These are phyloP conservation scores for Carex arenaria DNA, from an alignment of 202 grass and related monocot species.

Conservation along the genomic window DNA sequence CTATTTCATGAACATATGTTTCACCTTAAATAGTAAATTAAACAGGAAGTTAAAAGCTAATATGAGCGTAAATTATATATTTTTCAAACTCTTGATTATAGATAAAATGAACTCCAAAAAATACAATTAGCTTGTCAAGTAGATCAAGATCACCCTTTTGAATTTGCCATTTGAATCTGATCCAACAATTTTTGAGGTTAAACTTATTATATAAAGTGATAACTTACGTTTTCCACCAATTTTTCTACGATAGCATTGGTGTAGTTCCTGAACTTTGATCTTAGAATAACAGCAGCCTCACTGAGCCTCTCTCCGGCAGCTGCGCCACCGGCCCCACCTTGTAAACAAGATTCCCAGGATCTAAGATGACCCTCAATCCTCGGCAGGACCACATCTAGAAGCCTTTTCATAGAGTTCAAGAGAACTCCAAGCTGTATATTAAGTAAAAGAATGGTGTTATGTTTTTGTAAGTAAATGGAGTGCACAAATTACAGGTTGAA, in stretches of 20 bases:
- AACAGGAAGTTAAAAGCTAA: too few species aligned
- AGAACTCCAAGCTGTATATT: constrained; percentile 80
- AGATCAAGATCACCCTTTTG: constrained; percentile 1
- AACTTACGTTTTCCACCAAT: constrained; percentile 84
- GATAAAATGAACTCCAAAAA: background rate
- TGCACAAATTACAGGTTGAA: constrained; percentile 3
- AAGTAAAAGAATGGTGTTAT: constrained; percentile 21
- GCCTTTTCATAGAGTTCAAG: constrained; percentile 95
- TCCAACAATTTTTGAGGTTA: background rate
- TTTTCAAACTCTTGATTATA: background rate
- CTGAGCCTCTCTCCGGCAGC: constrained; percentile 74
- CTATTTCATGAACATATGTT: too few species aligned
- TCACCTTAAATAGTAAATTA: too few species aligned
- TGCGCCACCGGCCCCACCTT: constrained; percentile 49
- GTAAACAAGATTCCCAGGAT: constrained; percentile 97
- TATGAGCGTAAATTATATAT: background rate
- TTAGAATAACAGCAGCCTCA: constrained; percentile 82
- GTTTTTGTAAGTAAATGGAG: constrained; percentile 17
- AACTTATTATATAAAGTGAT: background rate
- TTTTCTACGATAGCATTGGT: constrained; percentile 96
- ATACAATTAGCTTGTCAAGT: background rate
- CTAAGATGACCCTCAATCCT: constrained; percentile 76
- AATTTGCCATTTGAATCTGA: background rate
- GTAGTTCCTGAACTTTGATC: constrained; percentile 94
- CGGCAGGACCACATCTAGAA: constrained; percentile 79